Evolutionary conservation across 371 early-diverging fungal genomes (phyloP), one percentile per base, ranked within the genome.

Genomic region (Blakeslea trispora): DNA sequence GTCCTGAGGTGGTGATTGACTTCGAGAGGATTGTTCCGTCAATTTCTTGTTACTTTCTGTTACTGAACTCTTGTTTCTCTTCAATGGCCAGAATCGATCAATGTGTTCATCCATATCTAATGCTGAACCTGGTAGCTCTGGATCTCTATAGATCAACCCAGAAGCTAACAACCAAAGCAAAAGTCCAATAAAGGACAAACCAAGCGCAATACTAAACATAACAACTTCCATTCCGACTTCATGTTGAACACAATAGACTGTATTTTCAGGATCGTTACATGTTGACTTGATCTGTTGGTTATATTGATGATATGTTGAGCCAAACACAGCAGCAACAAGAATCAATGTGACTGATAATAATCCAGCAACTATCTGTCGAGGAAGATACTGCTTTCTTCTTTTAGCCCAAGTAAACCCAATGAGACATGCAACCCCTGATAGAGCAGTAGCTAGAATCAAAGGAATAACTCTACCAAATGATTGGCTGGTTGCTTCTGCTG

Each of bases 401-500:
- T 72, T 59, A 21, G 57, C 53, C 45, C 45, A 52, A 13, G 37
- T 13, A 35, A 73, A 46, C 3, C 70, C 70, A 31, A 64, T 23
- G 1, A 70, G 42, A 7, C 69, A 57, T 8, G 70, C 67, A n/a
- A 62, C 45, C 0, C 40, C 47, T 11, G 56, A 50, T 22, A 70
- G 32, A 5, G 50, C 23, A 3, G 68, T 66, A 5, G 62, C 68
- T 42, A 68, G n/a, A 7, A 59, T 39, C 0, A 74, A 34, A 5
- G 74, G 74, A 10, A 74, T 43, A 1, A 66, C 44, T 14, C 66
- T 66, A 8, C 50, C 47, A 32, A 55, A 52, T 6, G 71, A 64
- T 18, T 51, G 55, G 18, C 39, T 8, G 8, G 24, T 31, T 19
- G 53, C 48, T 14, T 45, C 19, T n/a, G 66, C 68, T 14, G 64